Evolutionary conservation across 2,329 filamentous ascomycete genomes (phyloP).

Genomic region (Simplicillium sp.): DNA sequence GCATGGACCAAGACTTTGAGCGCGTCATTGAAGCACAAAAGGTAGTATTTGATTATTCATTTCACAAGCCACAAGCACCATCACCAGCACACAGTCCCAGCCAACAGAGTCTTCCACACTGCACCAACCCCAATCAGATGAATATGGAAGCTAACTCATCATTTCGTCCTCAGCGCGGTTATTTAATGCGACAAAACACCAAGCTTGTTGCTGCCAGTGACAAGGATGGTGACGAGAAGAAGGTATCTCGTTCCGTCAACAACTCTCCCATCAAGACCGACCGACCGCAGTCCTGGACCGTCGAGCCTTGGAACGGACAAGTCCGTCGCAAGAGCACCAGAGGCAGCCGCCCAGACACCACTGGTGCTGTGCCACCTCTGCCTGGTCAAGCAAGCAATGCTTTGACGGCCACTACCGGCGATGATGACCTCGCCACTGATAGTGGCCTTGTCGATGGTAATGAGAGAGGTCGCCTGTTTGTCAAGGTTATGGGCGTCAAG

Average conservation of each 20-base stretch:
- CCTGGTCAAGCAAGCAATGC: constrained; percentile 83
- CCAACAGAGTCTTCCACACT: constrained; percentile 11
- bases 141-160: constrained; percentile 56
- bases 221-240: constrained; percentile 49
- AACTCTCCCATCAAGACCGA: constrained; percentile 65
- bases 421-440: constrained; percentile 54
- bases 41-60: constrained; percentile 51
- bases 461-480: constrained; percentile 85
- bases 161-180: constrained; percentile 74
- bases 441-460: constrained; percentile 62
- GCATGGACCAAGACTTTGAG: constrained; percentile 87
- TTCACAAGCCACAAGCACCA: constrained; percentile 13
- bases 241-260: constrained; percentile 49
- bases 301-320: constrained; percentile 92
- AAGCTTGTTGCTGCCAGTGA: constrained; percentile 93
- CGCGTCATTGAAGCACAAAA: constrained; percentile 94
- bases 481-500: constrained; percentile 98
- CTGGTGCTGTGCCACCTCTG: constrained; percentile 67
- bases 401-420: constrained; percentile 51
- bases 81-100: constrained; percentile 11
- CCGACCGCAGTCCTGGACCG: constrained; percentile 87
- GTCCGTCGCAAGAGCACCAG: constrained; percentile 54
- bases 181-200: constrained; percentile 97
- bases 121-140: constrained; percentile 28
- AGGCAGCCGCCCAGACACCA: constrained; percentile 42